Evolutionary conservation across 805 yeast species (phyloP).

Genomic region (Helenozyma rhizophorensis): DNA sequence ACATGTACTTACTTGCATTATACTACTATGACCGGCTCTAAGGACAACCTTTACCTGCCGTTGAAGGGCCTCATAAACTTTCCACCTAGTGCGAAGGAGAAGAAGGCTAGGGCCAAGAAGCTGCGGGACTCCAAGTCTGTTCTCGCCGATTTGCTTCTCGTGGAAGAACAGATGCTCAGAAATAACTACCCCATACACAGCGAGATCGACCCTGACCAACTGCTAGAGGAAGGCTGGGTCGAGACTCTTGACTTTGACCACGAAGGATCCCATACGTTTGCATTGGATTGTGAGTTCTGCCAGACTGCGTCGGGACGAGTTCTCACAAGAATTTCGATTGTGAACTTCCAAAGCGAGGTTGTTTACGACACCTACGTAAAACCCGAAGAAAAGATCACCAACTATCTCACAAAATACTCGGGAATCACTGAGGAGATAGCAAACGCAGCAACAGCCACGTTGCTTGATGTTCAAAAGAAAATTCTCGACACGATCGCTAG

Average conservation of each 20-base stretch:
- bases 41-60: conserved; percentile 50
- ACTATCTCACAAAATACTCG: conserved; percentile 78
- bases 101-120: conserved; percentile 31
- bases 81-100: conserved; percentile 57
- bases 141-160: conserved; percentile 51
- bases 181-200: conserved; percentile 60
- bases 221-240: conserved; percentile 41
- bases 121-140: conserved; percentile 35
- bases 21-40: conserved; percentile 62
- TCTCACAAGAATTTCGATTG: conserved; percentile 71
- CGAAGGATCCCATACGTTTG: conserved; percentile 62
- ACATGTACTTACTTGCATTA: conserved; percentile 45
- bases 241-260: conserved; percentile 52
- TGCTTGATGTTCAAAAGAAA: conserved; percentile 62
- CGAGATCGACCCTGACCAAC: conserved; percentile 5
- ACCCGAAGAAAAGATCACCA: conserved; percentile 69
- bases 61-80: conserved; percentile 51
- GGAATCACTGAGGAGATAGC: conserved; percentile 80
- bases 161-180: conserved; percentile 42
- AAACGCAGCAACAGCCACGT: conserved; percentile 55
- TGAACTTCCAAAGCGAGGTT: conserved; percentile 57
- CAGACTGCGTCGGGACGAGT: conserved; percentile 56
- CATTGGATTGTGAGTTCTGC: conserved; percentile 95
- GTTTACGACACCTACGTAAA: conserved; percentile 72
- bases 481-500: conserved; percentile 45